phyloP scores from a whole-genome alignment of 305 asterid genomes.

The Caryopteris hybrid region DNA sequence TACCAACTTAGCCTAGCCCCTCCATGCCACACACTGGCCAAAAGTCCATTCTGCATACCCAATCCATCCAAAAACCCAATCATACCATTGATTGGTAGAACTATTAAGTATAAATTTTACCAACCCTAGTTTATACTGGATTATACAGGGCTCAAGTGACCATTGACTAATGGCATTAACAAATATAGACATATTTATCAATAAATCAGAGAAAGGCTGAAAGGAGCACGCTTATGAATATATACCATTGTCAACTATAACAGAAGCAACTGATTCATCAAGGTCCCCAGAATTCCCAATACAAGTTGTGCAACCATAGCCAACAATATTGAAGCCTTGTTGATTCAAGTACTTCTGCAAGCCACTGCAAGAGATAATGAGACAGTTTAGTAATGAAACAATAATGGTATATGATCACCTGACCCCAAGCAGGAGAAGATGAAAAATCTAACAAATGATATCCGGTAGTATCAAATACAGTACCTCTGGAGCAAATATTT shows the following conservation, averaged over 20 bases:
- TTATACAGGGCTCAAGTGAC: background rate
- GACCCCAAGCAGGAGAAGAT: conserved; percentile 4
- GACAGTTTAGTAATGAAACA: conserved; percentile 7
- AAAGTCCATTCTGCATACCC: background rate
- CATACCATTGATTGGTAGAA: no score
- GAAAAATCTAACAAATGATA: background rate
- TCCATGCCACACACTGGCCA: background rate
- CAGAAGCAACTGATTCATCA: conserved; percentile 73
- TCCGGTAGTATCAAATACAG: background rate
- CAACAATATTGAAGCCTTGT: conserved; percentile 82
- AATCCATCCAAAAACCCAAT: background rate
- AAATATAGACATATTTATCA: background rate
- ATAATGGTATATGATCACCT: background rate
- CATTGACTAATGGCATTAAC: background rate
- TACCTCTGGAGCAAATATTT: conserved; percentile 78
- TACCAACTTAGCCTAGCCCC: background rate
- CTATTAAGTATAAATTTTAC: no score
- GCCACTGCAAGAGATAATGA: conserved; percentile 43
- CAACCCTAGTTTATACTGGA: no score
- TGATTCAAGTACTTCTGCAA: conserved; percentile 71
- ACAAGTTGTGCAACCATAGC: conserved; percentile 94
- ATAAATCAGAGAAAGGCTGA: background rate
- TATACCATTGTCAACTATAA: conserved; percentile 69
- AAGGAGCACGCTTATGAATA: background rate
- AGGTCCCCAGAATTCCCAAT: conserved; percentile 94